Base-by-base conservation (phyloP, 257 asterid genomes). In the Solanum corneliomulleri region DNA sequence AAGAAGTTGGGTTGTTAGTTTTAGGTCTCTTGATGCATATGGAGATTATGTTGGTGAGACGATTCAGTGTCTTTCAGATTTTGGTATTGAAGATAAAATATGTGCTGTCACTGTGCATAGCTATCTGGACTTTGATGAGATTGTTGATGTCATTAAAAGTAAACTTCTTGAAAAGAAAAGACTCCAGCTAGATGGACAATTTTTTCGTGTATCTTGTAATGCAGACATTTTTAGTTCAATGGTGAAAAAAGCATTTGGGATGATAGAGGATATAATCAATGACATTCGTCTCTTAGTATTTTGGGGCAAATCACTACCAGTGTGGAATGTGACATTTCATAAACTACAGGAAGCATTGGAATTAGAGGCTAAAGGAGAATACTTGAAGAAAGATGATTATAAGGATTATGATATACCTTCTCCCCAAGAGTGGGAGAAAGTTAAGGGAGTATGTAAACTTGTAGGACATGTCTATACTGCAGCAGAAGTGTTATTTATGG, bases 391-490 rank as follows among this genome's bases (percentile, higher is more conserved):
- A 20, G 25, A 11, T 11, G 76, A 68, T 66, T 62, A 76, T 37
- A 27, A 64, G 21, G 62, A 23, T 74, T 62, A 23, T 76, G 58
- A 83, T 25, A 29, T 85, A 68, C 89, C 87, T 44, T 87, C 89
- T 44, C 74, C 83, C 25, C 86, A 86, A 86, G 84, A 88, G 69
- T 88, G 91, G 89, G 87, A 86, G 70, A 88, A 84, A 83, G 88
- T 88, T 83, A 41, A 71, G 88, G 89, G 25, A 9, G 58, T 86
- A 21, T 81, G 76, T 56, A 82, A 66, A 85, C 80, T 88, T 27
- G 90, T 86, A 11, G 87, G 71, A 27, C 75, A 42, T 25, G 58
- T 89, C 37, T 71, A 81, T 47, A 69, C 70, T 62, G 87, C 66
- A n/a, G 89, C 91, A 41, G 83, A 89, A 82, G 82, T 87, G 31